Percentiles rank a stretch among this genome's conserved stretches.
These are phyloP conservation scores for Psilocybe sp. DNA, from an alignment of 768 basidiomycete genomes.

Conservation along the genomic window DNA sequence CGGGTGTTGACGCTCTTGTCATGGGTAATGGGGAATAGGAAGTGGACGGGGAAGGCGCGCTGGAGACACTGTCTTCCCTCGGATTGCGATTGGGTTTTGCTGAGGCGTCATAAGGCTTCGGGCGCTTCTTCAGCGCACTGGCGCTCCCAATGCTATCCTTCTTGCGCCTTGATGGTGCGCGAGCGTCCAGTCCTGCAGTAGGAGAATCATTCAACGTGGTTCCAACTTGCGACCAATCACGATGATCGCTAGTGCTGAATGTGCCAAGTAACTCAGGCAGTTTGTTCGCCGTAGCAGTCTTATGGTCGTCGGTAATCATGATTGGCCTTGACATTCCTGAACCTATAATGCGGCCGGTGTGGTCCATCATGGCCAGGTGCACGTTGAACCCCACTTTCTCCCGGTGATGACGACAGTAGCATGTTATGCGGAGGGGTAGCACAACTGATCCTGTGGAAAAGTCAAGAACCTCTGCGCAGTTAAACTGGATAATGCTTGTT, in stretches of 20 bases:
- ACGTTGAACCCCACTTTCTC: slow-evolving; percentile 96
- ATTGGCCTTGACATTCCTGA: slow-evolving; percentile 83
- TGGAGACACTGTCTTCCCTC: slow-evolving; percentile 55
- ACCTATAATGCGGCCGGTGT: slow-evolving; percentile 76
- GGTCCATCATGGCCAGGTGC: slow-evolving; percentile 81
- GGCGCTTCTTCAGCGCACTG: slow-evolving; percentile 48
- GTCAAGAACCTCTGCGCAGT: slow-evolving; percentile 86
- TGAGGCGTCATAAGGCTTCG: slow-evolving; percentile 66
- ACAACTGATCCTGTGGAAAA: slow-evolving; percentile 84
- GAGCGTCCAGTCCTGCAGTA: slow-evolving; percentile 23
- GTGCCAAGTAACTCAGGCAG: slow-evolving; percentile 29
- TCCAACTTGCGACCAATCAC: slow-evolving; percentile 49
- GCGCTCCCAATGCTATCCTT: slow-evolving; percentile 32
- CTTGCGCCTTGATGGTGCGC: slow-evolving; percentile 49
- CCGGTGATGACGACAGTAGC: slow-evolving; percentile 97
- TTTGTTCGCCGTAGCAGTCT: slow-evolving; percentile 53
- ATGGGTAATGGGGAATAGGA: slow-evolving; percentile 41
- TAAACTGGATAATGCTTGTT: slow-evolving; percentile 91
- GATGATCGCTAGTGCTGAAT: slow-evolving; percentile 33
- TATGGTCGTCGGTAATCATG: slow-evolving; percentile 99
- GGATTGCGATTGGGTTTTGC: slow-evolving; percentile 42
- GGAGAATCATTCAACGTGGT: slow-evolving; percentile 23
- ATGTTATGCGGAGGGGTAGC: slow-evolving; percentile 93
- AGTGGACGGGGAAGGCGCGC: slow-evolving; percentile 44
- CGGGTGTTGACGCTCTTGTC: slow-evolving; percentile 46